A percentile compares a stretch with the other conserved stretches of the same genome.
Conservation (phyloP, 139 green algal genomes). For the Deuterostichococcus epilithicus region DNA sequence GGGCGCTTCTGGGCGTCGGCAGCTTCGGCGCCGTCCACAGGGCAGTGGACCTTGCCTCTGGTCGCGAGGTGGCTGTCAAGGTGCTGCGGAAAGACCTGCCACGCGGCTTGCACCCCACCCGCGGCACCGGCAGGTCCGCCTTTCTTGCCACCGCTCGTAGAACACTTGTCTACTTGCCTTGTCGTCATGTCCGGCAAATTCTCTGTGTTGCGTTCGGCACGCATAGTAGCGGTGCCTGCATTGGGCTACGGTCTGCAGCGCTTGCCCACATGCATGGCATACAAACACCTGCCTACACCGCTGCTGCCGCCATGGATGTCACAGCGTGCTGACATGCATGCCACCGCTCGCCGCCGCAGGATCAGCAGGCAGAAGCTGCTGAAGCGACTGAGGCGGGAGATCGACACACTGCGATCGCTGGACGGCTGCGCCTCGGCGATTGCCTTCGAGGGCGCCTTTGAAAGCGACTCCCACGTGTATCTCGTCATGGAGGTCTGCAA, state of each 20-base stretch:
- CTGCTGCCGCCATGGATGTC: no score
- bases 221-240: no score
- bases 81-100: not conserved
- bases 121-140: not conserved
- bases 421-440: not conserved
- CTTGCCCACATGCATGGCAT: no score
- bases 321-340: no score
- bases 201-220: no score
- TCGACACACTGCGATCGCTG: not conserved
- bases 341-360: no score
- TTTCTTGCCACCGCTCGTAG: no score
- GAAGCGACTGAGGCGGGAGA: not conserved
- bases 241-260: no score
- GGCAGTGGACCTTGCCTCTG: not conserved
- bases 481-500: constrained; percentile 31
- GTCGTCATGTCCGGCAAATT: no score
- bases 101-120: not conserved
- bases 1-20: not conserved
- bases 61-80: not conserved
- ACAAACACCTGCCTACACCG: no score
- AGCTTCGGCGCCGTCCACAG: not conserved
- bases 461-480: constrained; percentile 23
- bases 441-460: constrained; percentile 28
- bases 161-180: no score
- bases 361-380: not conserved